Base-by-base conservation (phyloP, 2,329 filamentous ascomycete species). In the Fusarium redolens region DNA sequence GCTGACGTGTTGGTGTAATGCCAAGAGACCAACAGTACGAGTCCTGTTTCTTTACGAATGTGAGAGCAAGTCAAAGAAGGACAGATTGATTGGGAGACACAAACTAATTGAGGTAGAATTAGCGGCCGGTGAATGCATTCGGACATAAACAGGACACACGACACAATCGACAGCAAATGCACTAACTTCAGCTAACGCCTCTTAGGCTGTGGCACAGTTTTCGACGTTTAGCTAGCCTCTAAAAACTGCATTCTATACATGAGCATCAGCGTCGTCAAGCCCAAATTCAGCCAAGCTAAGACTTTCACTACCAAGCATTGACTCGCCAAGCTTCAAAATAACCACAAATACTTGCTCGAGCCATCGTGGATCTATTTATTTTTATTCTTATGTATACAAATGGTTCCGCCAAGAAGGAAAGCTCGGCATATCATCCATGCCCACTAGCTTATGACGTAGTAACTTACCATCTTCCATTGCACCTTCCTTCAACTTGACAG, bases 341-440 rank as follows among this genome's bases (percentile, higher is more conserved):
- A 38, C 25, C 51, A 51, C 54, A 40, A 56, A 61, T 60, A 66
- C 66, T 68, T 72, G 35, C 59, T 69, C 61, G 41, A 52, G 55
- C 51, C 28, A 68, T 59, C 47, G 47, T 33, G 22, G 31, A 69
- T 69, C 62, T 62, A 41, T 71, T 71, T 70, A 47, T 61, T 60
- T 47, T 52, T 50, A 51, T 35, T 58, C 7, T 30, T 18, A 15
- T 54, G 35, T 40, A 20, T 40, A 40, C 18, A 54, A 61, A 70
- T 72, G 54, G 51, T 51, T 70, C 44, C 50, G 73, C 75, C 75
- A 77, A 77, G 75, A 55, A 65, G 75, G 75, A 73, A 75, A 62
- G 59, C 45, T 41, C 75, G 75, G 75, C 75, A 77, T 66, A 66
- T 58, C n/a, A 2, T 40, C 56, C 61, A 65, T 68, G 58, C 58